phyloP scores from a whole-genome alignment of 495 filamentous ascomycete genomes.

The Aspergillus bertholletiae region DNA sequence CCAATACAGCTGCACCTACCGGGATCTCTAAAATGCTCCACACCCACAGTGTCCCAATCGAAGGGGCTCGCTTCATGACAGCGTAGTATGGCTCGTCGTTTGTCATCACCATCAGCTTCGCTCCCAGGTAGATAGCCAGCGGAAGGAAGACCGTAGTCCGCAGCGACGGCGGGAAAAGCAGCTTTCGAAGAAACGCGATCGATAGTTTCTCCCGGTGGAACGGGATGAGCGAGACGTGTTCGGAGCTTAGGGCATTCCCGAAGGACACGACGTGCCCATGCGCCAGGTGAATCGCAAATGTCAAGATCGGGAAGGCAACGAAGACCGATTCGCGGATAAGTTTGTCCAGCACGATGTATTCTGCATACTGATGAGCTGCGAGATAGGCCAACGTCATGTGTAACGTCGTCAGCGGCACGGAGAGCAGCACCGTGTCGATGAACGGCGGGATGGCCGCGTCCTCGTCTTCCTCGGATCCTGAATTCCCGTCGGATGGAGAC shows the following conservation, averaged over 20 bases:
- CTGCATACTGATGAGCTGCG: slow-evolving; percentile 86
- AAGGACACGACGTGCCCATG: slow-evolving; percentile 44
- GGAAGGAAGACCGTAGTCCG: slow-evolving; percentile 38
- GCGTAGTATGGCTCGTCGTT: slow-evolving; percentile 78
- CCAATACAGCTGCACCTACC: slow-evolving; percentile 58
- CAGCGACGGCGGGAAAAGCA: slow-evolving; percentile 34
- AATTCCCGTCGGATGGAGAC: not conserved
- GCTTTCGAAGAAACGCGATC: slow-evolving; percentile 25
- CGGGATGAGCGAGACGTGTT: slow-evolving; percentile 26
- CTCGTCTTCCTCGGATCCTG: slow-evolving; percentile 10
- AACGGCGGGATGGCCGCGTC: slow-evolving; percentile 33
- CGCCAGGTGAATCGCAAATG: slow-evolving; percentile 41
- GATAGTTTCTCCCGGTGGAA: slow-evolving; percentile 28
- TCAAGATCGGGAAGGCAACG: slow-evolving; percentile 39
- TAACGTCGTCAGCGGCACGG: slow-evolving; percentile 69
- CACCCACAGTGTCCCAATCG: slow-evolving; percentile 88
- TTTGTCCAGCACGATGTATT: slow-evolving; percentile 56
- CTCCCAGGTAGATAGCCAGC: slow-evolving; percentile 63
- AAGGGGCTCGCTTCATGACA: slow-evolving; percentile 88
- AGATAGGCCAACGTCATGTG: slow-evolving; percentile 87
- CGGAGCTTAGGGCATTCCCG: slow-evolving; percentile 1
- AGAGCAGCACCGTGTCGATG: slow-evolving; percentile 49
- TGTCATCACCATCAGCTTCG: slow-evolving; percentile 74
- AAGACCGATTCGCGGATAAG: slow-evolving; percentile 46
- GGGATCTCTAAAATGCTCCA: slow-evolving; percentile 89